Conservation (phyloP, 2,329 filamentous ascomycete species). For the Penicillium sp. region DNA sequence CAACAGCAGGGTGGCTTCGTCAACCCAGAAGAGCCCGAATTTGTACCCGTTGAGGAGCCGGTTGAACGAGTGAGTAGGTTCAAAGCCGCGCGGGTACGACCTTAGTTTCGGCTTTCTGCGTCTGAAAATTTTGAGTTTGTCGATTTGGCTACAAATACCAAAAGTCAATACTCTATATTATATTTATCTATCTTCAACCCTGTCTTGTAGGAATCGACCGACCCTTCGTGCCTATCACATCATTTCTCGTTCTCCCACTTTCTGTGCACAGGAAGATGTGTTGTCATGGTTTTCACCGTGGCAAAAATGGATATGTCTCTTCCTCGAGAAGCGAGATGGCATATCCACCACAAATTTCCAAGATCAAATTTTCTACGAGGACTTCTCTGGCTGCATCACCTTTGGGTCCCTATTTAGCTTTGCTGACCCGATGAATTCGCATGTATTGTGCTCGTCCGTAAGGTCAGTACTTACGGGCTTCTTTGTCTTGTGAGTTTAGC, state of each 20-base stretch:
- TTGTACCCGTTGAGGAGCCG: constrained; percentile 67
- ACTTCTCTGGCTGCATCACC: constrained; percentile 27
- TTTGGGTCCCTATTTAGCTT: constrained; percentile 1
- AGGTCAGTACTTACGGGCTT: constrained; percentile 22
- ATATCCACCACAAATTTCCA: constrained; percentile 18
- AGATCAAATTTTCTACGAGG: constrained; percentile 17
- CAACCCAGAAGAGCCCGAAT: constrained; percentile 68
- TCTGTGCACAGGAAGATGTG: constrained; percentile 10
- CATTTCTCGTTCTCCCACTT: background rate
- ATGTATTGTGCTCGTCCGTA: constrained; percentile 21
- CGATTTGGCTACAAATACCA: constrained; percentile 11
- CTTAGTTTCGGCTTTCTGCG: background rate
- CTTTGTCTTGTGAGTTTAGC: background rate
- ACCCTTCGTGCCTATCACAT: too few species aligned
- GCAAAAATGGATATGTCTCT: constrained; percentile 14
- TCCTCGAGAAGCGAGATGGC: constrained; percentile 9
- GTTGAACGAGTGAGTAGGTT: constrained; percentile 51
- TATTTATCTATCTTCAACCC: background rate
- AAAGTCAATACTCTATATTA: constrained; percentile 5
- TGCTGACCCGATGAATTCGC: background rate
- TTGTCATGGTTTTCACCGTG: constrained; percentile 9
- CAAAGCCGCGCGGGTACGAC: constrained; percentile 48
- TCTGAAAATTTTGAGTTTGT: background rate
- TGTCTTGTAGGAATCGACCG: background rate
- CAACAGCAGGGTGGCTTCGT: constrained; percentile 81